Evolutionary conservation across 192 early-diverging fungal genomes (phyloP).

Genomic region (Dispira simplex): DNA sequence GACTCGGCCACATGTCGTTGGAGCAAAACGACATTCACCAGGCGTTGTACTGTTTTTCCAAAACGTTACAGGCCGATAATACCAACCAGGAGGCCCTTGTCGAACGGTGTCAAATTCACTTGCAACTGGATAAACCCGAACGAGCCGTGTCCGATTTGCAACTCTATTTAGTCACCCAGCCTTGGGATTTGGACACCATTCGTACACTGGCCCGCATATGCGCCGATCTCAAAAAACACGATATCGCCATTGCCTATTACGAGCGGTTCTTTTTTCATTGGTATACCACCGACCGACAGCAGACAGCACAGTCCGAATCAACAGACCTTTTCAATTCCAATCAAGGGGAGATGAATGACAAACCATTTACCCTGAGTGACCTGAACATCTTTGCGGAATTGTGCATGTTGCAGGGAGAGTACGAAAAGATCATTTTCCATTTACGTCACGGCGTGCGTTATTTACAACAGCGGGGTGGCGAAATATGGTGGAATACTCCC

Average conservation of each 20-base stretch:
- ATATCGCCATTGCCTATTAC: slow-evolving; percentile 40
- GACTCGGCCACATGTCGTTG: slow-evolving; percentile 57
- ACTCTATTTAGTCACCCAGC: slow-evolving; percentile 36
- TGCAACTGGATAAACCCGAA: slow-evolving; percentile 26
- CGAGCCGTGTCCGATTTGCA: slow-evolving; percentile 42
- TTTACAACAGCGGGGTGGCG: slow-evolving; percentile 49
- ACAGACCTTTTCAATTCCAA: slow-evolving; percentile 6
- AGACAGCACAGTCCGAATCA: slow-evolving; percentile 16
- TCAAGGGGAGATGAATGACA: slow-evolving; percentile 23
- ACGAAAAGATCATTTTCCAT: slow-evolving; percentile 46
- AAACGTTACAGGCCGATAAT: slow-evolving; percentile 47
- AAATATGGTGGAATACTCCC: slow-evolving; percentile 33
- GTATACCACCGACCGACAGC: slow-evolving; percentile 13
- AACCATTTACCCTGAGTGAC: slow-evolving; percentile 28
- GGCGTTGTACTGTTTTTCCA: slow-evolving; percentile 68
- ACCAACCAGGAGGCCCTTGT: slow-evolving; percentile 47
- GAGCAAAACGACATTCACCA: slow-evolving; percentile 37
- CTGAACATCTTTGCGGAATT: slow-evolving; percentile 78
- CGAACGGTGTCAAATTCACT: slow-evolving; percentile 49
- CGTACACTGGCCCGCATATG: slow-evolving; percentile 42
- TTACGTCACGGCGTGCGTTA: slow-evolving; percentile 56
- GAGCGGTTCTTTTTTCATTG: slow-evolving; percentile 33
- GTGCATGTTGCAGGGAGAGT: slow-evolving; percentile 64
- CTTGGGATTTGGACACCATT: slow-evolving; percentile 50
- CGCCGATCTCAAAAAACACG: slow-evolving; percentile 32